phyloP scores from a whole-genome alignment of 768 basidiomycete species.

The Neoboletus subvelutipes region DNA sequence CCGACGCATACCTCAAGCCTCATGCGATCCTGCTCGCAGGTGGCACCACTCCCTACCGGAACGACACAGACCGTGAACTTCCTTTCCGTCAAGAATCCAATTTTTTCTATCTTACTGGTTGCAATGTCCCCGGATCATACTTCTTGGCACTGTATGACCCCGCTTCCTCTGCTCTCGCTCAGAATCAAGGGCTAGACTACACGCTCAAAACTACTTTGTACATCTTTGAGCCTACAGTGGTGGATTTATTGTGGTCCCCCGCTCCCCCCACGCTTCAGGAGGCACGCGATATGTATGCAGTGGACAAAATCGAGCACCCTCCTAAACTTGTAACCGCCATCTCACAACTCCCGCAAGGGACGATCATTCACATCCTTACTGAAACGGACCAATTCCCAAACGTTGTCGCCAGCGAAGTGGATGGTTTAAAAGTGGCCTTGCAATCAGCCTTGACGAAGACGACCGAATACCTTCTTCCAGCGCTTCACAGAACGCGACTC shows the following conservation, averaged over 20 bases:
- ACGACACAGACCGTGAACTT: slow-evolving; percentile 86
- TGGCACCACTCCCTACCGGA: slow-evolving; percentile 58
- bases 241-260: slow-evolving; percentile 85
- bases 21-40: slow-evolving; percentile 71
- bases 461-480: slow-evolving; percentile 59
- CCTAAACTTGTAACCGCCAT: slow-evolving; percentile 47
- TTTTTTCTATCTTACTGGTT: slow-evolving; percentile 86
- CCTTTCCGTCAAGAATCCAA: slow-evolving; percentile 78
- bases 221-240: slow-evolving; percentile 72
- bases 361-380: slow-evolving; percentile 68
- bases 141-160: slow-evolving; percentile 60
- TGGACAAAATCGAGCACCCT: slow-evolving; percentile 57
- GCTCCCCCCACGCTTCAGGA: slow-evolving; percentile 70
- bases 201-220: slow-evolving; percentile 61
- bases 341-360: slow-evolving; percentile 46
- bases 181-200: slow-evolving; percentile 37
- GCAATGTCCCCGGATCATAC: slow-evolving; percentile 67
- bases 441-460: slow-evolving; percentile 5
- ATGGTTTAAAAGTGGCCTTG: slow-evolving; percentile 9
- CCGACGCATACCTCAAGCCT: slow-evolving; percentile 41
- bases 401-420: background rate
- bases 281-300: slow-evolving; percentile 54
- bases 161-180: slow-evolving; percentile 13
- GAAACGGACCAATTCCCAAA: slow-evolving; percentile 26
- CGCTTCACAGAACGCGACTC: slow-evolving; percentile 81